Conservation (phyloP, 441 rosid species). For the Gossypium gossypioides region DNA sequence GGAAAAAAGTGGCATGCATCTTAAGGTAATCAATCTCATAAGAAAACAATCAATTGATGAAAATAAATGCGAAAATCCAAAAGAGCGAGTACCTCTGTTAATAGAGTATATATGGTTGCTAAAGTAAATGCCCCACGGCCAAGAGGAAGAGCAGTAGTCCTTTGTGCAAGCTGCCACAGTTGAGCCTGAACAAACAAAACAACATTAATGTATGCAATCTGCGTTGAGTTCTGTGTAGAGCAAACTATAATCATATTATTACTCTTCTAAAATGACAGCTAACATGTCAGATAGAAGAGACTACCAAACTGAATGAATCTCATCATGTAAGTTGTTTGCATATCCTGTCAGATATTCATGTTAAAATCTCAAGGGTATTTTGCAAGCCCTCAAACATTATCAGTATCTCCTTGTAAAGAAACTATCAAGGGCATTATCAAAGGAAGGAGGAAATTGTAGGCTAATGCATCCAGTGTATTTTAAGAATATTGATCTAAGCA, state of each 20-base stretch:
- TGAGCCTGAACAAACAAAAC: slow-evolving; percentile 56
- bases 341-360: neutral
- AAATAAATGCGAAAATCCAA: slow-evolving; percentile 6
- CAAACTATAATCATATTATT: neutral
- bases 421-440: neutral
- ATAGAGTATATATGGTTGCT: slow-evolving; percentile 83
- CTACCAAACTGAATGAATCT: neutral
- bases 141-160: slow-evolving; percentile 95
- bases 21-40: slow-evolving; percentile 18
- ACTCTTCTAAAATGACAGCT: neutral
- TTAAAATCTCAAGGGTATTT: neutral
- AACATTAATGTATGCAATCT: neutral
- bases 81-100: slow-evolving; percentile 60
- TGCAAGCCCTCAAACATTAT: neutral
- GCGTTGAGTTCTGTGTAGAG: neutral
- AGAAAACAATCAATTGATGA: slow-evolving; percentile 5
- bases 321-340: neutral
- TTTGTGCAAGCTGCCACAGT: slow-evolving; percentile 94
- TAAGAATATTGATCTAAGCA: neutral
- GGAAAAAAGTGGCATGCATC: slow-evolving; percentile 4
- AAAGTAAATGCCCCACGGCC: slow-evolving; percentile 99
- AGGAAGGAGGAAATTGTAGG: neutral
- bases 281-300: slow-evolving; percentile 2
- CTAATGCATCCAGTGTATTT: neutral
- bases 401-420: neutral